Conservation (phyloP, 2,329 filamentous ascomycete species). For the Xylaria arbuscula region DNA sequence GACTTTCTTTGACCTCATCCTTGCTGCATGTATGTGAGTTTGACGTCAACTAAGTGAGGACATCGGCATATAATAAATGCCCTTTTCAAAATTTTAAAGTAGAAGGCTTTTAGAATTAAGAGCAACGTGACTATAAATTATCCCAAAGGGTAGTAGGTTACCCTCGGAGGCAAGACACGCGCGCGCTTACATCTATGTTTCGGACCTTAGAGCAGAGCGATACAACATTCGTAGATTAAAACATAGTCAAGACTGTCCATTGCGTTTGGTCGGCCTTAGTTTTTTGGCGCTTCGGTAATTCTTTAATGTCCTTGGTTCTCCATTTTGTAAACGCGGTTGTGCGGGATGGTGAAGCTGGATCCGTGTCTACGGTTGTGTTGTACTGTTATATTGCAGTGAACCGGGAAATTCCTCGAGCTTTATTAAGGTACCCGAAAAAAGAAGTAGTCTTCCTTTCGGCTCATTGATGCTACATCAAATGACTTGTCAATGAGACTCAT, state of each 20-base stretch:
- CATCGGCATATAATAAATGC: conserved; percentile 32
- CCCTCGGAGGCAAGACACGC: conserved; percentile 32
- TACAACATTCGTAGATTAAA: conserved; percentile 30
- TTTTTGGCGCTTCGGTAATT: conserved; percentile 34
- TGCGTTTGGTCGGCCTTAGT: conserved; percentile 11
- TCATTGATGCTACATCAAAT: neutral
- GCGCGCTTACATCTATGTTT: conserved; percentile 33
- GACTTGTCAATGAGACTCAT: neutral
- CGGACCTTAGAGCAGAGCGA: conserved; percentile 22
- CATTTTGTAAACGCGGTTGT: conserved; percentile 25
- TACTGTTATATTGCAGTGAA: neutral
- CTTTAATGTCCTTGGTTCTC: conserved; percentile 34
- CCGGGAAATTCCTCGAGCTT: conserved; percentile 4
- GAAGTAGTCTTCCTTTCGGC: neutral
- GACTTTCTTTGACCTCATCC: conserved; percentile 42
- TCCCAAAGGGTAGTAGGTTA: conserved; percentile 22
- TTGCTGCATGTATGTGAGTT: conserved; percentile 29
- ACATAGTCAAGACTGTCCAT: conserved; percentile 18
- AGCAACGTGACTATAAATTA: conserved; percentile 13
- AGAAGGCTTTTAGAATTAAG: conserved; percentile 6
- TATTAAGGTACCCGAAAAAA: neutral
- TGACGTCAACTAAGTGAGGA: conserved; percentile 35
- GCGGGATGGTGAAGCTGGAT: conserved; percentile 29
- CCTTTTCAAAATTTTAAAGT: conserved; percentile 9
- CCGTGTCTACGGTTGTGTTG: conserved; percentile 19